Evolutionary conservation across 2,329 filamentous ascomycete genomes (phyloP).

Genomic region (Hansfordia pulvinata): DNA sequence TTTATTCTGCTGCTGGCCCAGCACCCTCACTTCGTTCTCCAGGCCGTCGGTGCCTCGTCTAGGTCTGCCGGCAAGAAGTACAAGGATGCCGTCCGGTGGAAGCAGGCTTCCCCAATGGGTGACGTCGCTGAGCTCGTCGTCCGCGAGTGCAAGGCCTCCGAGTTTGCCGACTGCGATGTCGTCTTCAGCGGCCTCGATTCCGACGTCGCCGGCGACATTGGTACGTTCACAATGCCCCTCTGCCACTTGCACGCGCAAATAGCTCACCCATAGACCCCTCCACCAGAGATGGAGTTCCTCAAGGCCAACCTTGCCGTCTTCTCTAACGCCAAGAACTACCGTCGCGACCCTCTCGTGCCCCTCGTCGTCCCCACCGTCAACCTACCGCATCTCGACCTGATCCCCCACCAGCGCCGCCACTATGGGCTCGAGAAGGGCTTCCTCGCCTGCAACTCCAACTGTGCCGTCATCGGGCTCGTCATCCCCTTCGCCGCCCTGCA

Average conservation of each 20-base stretch:
- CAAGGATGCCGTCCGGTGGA: slow-evolving; percentile 89
- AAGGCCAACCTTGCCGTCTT: slow-evolving; percentile 83
- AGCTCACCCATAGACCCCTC: slow-evolving; percentile 4
- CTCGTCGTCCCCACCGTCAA: slow-evolving; percentile 95
- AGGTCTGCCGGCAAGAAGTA: slow-evolving; percentile 89
- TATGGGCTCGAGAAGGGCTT: slow-evolving; percentile 71
- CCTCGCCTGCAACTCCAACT: slow-evolving; percentile 96
- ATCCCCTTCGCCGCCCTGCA: slow-evolving; percentile 89
- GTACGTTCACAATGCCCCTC: slow-evolving; percentile 31
- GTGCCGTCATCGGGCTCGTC: slow-evolving; percentile 90
- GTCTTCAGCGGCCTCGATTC: slow-evolving; percentile 89
- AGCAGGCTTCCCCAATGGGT: slow-evolving; percentile 76
- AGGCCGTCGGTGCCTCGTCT: slow-evolving; percentile 80
- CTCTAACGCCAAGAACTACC: slow-evolving; percentile 97
- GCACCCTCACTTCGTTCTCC: slow-evolving; percentile 76
- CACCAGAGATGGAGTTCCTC: slow-evolving; percentile 75
- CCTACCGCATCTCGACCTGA: slow-evolving; percentile 71
- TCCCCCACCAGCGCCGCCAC: slow-evolving; percentile 72
- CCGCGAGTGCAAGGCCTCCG: slow-evolving; percentile 66
- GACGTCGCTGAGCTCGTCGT: slow-evolving; percentile 70
- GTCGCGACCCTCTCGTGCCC: slow-evolving; percentile 77
- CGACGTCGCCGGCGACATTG: slow-evolving; percentile 83
- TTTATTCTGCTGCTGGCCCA: slow-evolving; percentile 86
- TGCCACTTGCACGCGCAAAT: not conserved
- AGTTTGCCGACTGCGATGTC: slow-evolving; percentile 83